A percentile compares a stretch with the other conserved stretches of the same genome.
Conservation (phyloP, 2,329 filamentous ascomycete species). For the Colletotrichum abscissum region DNA sequence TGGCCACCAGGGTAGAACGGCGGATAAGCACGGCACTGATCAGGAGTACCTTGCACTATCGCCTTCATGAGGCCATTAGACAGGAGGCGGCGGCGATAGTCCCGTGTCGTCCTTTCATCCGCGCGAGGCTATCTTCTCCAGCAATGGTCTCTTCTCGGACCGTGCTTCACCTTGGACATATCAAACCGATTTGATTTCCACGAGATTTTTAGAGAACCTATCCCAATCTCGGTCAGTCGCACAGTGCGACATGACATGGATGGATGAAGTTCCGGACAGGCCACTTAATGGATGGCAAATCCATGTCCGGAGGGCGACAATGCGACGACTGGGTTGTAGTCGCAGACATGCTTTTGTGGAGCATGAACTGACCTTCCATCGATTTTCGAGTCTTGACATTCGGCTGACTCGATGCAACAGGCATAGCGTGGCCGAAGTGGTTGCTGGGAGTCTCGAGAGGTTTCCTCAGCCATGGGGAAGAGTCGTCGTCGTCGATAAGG, state of each 20-base stretch:
- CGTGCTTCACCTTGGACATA: constrained; percentile 2
- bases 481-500: constrained; percentile 19
- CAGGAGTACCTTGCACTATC: not conserved
- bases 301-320: constrained; percentile 16
- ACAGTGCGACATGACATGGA: constrained; percentile 13
- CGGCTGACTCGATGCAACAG: constrained; percentile 27
- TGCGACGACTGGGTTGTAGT: constrained; percentile 20
- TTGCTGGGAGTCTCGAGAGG: not conserved
- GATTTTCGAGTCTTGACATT: constrained; percentile 9
- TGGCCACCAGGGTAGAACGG: constrained; percentile 5
- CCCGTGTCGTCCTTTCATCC: not conserved
- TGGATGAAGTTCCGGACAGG: constrained; percentile 2
- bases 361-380: constrained; percentile 20
- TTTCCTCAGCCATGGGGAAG: not conserved
- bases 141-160: not conserved
- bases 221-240: not conserved
- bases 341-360: constrained; percentile 13
- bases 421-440: constrained; percentile 10
- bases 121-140: not conserved
- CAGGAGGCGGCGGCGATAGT: not conserved
- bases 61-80: not conserved
- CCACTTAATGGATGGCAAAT: constrained; percentile 2
- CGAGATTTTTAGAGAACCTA: not conserved
- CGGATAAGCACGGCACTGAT: not conserved
- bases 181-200: not conserved